A percentile compares a stretch with the other conserved stretches of the same genome.
Conservation (phyloP, 345 rosid species). For the Durio zibethinus region DNA sequence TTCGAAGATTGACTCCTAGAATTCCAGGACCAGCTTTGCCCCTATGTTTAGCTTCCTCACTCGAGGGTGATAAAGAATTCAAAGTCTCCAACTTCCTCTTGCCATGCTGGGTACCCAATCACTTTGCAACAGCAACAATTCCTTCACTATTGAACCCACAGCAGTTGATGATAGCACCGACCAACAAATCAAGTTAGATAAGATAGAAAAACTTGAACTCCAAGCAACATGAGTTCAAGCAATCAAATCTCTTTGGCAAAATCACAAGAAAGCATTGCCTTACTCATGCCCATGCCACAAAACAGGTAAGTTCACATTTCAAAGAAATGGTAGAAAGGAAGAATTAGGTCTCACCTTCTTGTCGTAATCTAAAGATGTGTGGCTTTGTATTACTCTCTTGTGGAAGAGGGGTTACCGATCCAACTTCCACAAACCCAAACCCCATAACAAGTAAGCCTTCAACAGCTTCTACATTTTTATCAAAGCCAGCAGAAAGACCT, state of each 20-base stretch:
- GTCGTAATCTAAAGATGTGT: conserved; percentile 76
- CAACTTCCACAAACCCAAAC: conserved; percentile 96
- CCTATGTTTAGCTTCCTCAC: conserved; percentile 62
- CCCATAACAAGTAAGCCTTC: conserved; percentile 88
- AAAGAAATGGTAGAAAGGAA: not conserved
- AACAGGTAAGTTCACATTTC: not conserved
- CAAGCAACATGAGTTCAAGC: not conserved
- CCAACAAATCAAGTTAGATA: conserved; percentile 16
- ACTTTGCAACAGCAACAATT: conserved; percentile 88
- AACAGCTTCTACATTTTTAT: conserved; percentile 95
- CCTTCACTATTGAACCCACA: conserved; percentile 99
- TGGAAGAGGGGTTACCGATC: conserved; percentile 92
- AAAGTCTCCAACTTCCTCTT: conserved; percentile 91
- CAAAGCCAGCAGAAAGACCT: conserved; percentile 98
- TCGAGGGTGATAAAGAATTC: conserved; percentile 49
- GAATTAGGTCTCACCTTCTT: conserved; percentile 56
- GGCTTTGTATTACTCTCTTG: conserved; percentile 97
- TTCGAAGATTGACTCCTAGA: conserved; percentile 96
- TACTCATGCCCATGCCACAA: not conserved
- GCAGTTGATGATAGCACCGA: conserved; percentile 86
- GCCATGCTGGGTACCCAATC: conserved; percentile 98
- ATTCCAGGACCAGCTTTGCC: conserved; percentile 99
- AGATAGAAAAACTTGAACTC: not conserved
- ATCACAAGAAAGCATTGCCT: not conserved
- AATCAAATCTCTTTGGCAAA: not conserved